Conservation (phyloP, 164 flowering plant genomes). For the Liriodendron chinense region DNA sequence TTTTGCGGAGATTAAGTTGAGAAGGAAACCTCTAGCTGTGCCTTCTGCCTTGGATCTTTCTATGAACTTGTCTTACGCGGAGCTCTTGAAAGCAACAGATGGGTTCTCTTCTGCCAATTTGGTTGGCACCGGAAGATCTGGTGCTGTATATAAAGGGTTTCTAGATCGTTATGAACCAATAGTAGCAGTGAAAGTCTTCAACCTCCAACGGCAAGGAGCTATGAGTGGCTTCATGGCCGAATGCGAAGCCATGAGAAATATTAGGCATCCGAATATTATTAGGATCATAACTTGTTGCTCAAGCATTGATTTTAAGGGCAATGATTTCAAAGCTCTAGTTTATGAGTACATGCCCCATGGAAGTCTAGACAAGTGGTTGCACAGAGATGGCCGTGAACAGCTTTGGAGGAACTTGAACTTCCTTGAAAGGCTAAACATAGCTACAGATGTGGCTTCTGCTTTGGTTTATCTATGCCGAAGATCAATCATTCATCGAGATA, state of each 20-base stretch:
- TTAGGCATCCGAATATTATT: background rate
- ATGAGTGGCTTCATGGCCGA: background rate
- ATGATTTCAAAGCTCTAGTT: background rate
- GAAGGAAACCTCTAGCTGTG: background rate
- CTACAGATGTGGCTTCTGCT: constrained; percentile 32
- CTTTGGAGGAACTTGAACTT: background rate
- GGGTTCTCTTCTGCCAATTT: background rate
- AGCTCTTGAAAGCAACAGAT: background rate
- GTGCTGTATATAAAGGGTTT: background rate
- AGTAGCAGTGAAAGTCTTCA: background rate
- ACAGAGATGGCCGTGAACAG: too few species aligned
- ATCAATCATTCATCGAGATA: constrained; percentile 31
- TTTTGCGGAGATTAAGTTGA: too few species aligned
- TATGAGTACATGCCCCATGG: background rate
- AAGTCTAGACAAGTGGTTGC: background rate
- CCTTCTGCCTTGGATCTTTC: background rate
- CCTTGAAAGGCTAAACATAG: background rate
- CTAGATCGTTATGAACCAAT: background rate
- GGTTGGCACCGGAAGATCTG: background rate
- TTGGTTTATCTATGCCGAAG: constrained; percentile 28
- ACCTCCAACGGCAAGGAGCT: background rate
- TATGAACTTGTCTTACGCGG: background rate
- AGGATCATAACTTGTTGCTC: background rate
- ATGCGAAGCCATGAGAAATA: background rate
- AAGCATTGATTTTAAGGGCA: background rate